Base-by-base conservation (phyloP, 148 eudicot species). In the Drosera capensis region DNA sequence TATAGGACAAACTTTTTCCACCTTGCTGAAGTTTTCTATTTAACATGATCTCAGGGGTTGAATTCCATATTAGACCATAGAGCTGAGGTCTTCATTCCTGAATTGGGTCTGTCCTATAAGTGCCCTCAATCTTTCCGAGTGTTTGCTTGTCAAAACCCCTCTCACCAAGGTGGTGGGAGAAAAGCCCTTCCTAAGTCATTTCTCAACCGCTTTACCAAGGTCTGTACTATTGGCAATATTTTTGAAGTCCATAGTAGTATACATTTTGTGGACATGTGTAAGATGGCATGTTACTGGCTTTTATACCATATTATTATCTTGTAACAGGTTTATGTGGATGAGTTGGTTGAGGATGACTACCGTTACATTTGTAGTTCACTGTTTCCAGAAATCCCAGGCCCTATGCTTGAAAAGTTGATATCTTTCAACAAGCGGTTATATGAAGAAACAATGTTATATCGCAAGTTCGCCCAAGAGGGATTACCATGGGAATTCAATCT, bases 401-500 rank as follows among this genome's bases (percentile, higher is more conserved):
- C 68, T 38, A 53, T 68, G 40, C 71, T 84, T 25, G 34, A 52
- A 20, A 70, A 72, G 49, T 61, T 90, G 71, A 78, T 90, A 46
- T 16, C 48, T 23, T 85, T 90, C 53, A 90, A 90, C 47, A 90
- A 66, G 58, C 56, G 70, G 28, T 58, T 90, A 45, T 69, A 78
- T 54, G 85, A 84, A 58, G 99, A 84, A 25, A 90, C 76, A 34
- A 90, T 90, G 99, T n/a, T 80, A 38, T 19, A 62, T 49, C 80
- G 63, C 34, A 90, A 67, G 46, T 90, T 84, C 57, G 93, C 80
- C 55, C 82, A 73, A 62, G 75, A 75, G 37, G 99, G 99, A 24
- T 75, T 88, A 42, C 99, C 99, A n/a, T 90, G 99, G 99, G 99
- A 90, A 68, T 90, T 90, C 54, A 90, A 90, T 64, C 75, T 90